Percentiles rank a stretch among this genome's conserved stretches.
Conservation (phyloP, 805 yeast genomes). For the Candida hungchunana region DNA sequence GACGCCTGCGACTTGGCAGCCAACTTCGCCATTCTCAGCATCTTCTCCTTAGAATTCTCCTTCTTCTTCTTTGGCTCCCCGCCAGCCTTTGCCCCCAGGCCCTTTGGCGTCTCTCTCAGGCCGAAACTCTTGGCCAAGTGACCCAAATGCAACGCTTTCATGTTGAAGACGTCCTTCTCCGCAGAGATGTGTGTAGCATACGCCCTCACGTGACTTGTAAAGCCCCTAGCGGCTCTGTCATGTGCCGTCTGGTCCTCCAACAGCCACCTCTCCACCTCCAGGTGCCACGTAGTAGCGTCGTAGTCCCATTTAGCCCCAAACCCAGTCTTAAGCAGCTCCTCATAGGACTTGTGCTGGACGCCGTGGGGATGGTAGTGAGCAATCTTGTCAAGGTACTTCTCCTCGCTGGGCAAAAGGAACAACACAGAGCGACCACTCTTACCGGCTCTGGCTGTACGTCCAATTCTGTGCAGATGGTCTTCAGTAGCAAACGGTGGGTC, state of each 20-base stretch:
- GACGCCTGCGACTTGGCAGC: constrained; percentile 59
- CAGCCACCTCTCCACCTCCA: constrained; percentile 84
- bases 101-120: constrained; percentile 89
- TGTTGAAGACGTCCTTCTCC: constrained; percentile 78
- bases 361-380: constrained; percentile 54
- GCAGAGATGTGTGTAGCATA: constrained; percentile 88
- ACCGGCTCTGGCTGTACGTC: constrained; percentile 99
- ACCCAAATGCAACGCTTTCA: constrained; percentile 83
- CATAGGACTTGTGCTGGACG: constrained; percentile 46
- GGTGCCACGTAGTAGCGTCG: constrained; percentile 95
- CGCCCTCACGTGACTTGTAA: constrained; percentile 86
- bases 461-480: constrained; percentile 94
- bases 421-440: constrained; percentile 70
- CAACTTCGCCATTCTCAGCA: constrained; percentile 71
- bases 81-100: constrained; percentile 48
- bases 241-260: constrained; percentile 60
- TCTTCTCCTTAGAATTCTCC: constrained; percentile 65
- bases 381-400: constrained; percentile 67
- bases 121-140: constrained; percentile 96
- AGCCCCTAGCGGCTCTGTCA: constrained; percentile 72
- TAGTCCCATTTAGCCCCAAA: constrained; percentile 72
- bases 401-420: constrained; percentile 91
- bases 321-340: constrained; percentile 36
- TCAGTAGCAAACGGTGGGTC: constrained; percentile 95
- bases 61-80: constrained; percentile 38